Evolutionary conservation across 2,329 filamentous ascomycete species (phyloP), one percentile per base, ranked within the genome.

Genomic region (Claviceps lovelessii): DNA sequence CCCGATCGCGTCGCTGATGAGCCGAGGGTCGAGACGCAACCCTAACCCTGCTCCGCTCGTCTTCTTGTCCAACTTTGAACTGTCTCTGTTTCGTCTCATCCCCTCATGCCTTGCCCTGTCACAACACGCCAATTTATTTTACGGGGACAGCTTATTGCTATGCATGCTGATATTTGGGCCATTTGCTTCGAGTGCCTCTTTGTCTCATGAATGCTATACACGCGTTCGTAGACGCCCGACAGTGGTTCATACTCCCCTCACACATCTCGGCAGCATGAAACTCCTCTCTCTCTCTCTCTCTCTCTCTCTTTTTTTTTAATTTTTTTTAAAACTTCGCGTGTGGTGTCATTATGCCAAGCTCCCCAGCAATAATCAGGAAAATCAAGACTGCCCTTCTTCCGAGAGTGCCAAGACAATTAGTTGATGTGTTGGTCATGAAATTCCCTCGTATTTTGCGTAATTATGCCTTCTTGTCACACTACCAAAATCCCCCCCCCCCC

Each of bases 191-290:
- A n/a, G 31, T 49, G 44, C 15, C 17, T 49, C 46, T 33, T 29
- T 45, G 41, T 29, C 19, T 39, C 51, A 23, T 23, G 45, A 19
- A 46, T 53, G 51, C 44, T 54, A 47, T 54, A 54, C 55, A 56
- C 50, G 55, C 55, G 37, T 39, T 29, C 45, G 46, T 47, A 46
- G 51, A 56, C 51, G 11, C 41, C 15, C 50, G 46, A 52, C 54
- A 45, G 41, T 39, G 42, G 19, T 17, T 19, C 33, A 55, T 48
- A 49, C 41, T 48, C 28, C 48, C 17, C 8, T 9, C 29, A 19
- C 41, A 39, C 35, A 19, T 41, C 17, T 55, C 42, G 3, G 17
- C 31, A 37, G 48, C 19, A 31, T n/a, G n/a, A n/a, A n/a, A n/a
- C n/a, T n/a, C n/a, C n/a, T n/a, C n/a, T n/a, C n/a, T n/a, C n/a